These are phyloP conservation scores for Pseudophaeomoniella oleicola DNA, from an alignment of 2,329 filamentous ascomycete species.

Conservation along the genomic window DNA sequence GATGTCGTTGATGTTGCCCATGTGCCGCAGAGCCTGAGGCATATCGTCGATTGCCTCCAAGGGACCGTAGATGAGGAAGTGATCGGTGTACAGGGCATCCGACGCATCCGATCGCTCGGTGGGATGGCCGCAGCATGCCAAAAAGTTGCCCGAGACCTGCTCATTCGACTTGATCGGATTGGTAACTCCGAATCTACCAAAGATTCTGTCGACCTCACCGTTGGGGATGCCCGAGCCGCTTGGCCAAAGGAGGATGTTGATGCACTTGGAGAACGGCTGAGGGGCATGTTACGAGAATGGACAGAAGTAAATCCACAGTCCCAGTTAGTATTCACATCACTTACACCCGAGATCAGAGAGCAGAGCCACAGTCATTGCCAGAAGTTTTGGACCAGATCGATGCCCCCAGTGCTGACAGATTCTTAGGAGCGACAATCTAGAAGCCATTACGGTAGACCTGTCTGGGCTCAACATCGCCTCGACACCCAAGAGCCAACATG, in stretches of 20 bases:
- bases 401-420: neutral
- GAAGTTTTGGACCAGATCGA: neutral
- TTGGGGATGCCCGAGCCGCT: neutral
- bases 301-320: neutral
- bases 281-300: neutral
- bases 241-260: neutral
- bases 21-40: neutral
- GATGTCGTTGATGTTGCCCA: neutral
- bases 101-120: neutral
- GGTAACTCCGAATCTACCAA: neutral
- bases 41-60: neutral
- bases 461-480: neutral
- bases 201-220: neutral
- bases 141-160: neutral
- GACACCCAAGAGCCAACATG: too few relatives aligned
- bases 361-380: too few relatives aligned
- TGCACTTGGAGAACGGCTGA: neutral
- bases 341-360: too few relatives aligned
- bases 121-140: neutral
- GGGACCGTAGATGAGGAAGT: neutral
- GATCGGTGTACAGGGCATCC: neutral
- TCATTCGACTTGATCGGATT: neutral
- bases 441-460: neutral
- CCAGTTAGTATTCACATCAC: neutral
- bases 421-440: neutral